Evolutionary conservation across 2,329 filamentous ascomycete genomes (phyloP).

Genomic region (Xylariaceae sp.): DNA sequence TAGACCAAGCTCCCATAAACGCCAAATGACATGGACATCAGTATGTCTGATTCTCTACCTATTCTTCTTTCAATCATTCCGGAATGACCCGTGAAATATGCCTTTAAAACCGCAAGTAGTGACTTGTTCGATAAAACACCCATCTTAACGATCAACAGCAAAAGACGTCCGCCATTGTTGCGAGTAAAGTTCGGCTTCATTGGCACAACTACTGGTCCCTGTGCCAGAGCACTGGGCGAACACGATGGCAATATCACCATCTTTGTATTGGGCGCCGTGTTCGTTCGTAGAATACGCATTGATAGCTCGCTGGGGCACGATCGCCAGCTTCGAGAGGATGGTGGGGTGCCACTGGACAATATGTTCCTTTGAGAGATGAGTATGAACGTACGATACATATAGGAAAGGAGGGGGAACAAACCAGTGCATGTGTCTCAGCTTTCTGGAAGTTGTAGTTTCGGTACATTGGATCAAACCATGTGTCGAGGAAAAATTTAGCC

Average conservation of each 20-base stretch:
- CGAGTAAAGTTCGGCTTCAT: constrained; percentile 65
- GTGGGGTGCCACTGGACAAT: constrained; percentile 97
- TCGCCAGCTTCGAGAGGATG: constrained; percentile 83
- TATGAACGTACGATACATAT: background rate
- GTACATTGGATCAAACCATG: constrained; percentile 96
- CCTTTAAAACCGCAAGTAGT: background rate
- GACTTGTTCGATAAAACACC: background rate
- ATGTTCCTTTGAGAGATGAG: constrained; percentile 68
- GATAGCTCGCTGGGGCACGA: constrained; percentile 84
- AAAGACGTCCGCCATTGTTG: constrained; percentile 54
- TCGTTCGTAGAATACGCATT: constrained; percentile 73
- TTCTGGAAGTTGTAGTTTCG: constrained; percentile 96
- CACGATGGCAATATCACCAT: constrained; percentile 84
- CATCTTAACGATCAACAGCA: constrained; percentile 24
- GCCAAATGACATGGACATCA: constrained; percentile 24
- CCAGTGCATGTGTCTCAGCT: constrained; percentile 88
- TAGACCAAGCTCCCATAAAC: constrained; percentile 28
- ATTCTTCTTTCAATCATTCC: constrained; percentile 5
- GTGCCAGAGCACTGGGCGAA: constrained; percentile 72
- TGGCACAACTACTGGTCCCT: constrained; percentile 68
- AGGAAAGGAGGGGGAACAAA: constrained; percentile 49
- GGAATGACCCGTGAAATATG: constrained; percentile 12
- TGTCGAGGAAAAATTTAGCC: constrained; percentile 90
- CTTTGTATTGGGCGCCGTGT: constrained; percentile 71
- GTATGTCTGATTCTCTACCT: no score